Conservation (phyloP, 176 grass and related monocot genomes). For the Carex scoparia region DNA sequence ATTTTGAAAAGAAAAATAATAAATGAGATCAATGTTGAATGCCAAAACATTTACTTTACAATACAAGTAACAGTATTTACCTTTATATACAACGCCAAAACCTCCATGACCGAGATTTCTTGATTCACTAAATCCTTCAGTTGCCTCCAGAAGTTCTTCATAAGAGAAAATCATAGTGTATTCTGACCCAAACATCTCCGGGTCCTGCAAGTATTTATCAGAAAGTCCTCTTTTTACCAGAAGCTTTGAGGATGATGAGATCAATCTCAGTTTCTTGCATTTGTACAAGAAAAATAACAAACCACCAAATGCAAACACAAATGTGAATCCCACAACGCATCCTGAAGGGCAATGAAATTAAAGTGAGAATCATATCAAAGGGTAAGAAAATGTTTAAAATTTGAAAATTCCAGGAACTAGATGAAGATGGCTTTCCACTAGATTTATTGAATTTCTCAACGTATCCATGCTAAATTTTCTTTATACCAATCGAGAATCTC, state of each 20-base stretch:
- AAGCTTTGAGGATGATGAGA: constrained; percentile 2
- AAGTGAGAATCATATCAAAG: no score
- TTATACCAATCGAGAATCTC: no score
- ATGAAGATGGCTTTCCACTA: no score
- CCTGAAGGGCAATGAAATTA: no score
- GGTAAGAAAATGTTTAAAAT: no score
- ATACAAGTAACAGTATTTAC: constrained; percentile 14
- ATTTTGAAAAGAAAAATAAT: not conserved
- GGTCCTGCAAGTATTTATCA: constrained; percentile 32
- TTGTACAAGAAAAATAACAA: constrained; percentile 17
- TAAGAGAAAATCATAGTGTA: constrained; percentile 64
- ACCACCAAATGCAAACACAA: not conserved
- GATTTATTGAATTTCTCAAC: no score
- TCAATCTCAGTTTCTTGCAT: constrained; percentile 30
- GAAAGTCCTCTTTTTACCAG: constrained; percentile 31
- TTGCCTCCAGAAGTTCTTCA: constrained; percentile 67
- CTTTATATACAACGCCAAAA: constrained; percentile 85
- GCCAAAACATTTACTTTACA: not conserved
- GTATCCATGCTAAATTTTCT: no score
- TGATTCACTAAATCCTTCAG: constrained; percentile 52
- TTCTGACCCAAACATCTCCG: constrained; percentile 31
- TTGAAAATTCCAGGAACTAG: no score
- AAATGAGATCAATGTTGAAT: not conserved
- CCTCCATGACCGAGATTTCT: constrained; percentile 82
- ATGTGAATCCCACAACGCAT: not conserved